These are phyloP conservation scores for Terfezia boudieri DNA, from an alignment of 495 filamentous ascomycete species.

Conservation along the genomic window DNA sequence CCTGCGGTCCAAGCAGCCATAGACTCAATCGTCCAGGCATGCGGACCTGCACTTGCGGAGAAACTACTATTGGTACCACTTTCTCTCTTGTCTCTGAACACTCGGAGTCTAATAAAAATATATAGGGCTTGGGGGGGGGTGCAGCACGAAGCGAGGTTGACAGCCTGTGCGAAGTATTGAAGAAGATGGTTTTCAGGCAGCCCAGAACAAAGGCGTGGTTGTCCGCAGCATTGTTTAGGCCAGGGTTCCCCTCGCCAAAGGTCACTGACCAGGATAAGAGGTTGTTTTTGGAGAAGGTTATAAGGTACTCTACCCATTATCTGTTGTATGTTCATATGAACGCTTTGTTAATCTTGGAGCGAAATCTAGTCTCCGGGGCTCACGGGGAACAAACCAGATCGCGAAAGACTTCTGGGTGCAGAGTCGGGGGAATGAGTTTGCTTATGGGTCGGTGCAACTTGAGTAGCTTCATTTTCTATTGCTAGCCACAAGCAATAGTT, in stretches of 20 bases:
- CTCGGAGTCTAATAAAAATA: too few species aligned
- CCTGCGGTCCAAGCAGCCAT: conserved; percentile 6
- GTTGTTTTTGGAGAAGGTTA: conserved; percentile 35
- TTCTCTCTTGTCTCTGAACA: too few species aligned
- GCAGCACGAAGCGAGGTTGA: conserved; percentile 60
- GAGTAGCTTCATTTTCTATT: not conserved
- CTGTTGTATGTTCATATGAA: too few species aligned
- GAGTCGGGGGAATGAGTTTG: conserved; percentile 14
- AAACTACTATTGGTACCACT: conserved; percentile 6
- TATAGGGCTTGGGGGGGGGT: conserved; percentile 46
- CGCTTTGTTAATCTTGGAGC: conserved; percentile 10
- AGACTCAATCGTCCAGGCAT: conserved; percentile 10
- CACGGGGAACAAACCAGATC: conserved; percentile 14
- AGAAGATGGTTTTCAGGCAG: conserved; percentile 46
- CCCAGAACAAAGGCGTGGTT: conserved; percentile 40
- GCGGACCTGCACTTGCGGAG: conserved; percentile 13
- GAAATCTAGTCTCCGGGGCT: conserved; percentile 20
- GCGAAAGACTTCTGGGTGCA: conserved; percentile 18
- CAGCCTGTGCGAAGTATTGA: conserved; percentile 50
- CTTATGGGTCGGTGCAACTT: not conserved
- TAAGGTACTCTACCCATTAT: conserved; percentile 21
- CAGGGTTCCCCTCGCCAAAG: conserved; percentile 37
- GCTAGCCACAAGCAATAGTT: too few species aligned
- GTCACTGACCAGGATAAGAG: conserved; percentile 38
- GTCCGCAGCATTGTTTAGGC: conserved; percentile 28